These are phyloP conservation scores for Nakataea oryzae DNA, from an alignment of 2,329 filamentous ascomycete genomes.

Conservation along the genomic window DNA sequence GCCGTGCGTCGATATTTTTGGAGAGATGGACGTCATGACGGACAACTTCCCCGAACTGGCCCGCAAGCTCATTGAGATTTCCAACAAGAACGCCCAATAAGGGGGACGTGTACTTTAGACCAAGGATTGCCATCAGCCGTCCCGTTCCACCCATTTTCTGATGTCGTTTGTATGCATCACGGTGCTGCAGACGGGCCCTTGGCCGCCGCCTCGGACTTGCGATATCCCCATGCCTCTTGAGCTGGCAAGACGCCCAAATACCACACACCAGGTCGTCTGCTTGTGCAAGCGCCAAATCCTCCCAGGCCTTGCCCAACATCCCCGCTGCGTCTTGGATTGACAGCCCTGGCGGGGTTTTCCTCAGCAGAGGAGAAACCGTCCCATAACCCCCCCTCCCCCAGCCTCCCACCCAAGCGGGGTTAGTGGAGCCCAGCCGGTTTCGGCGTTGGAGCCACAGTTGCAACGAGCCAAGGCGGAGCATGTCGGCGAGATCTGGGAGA, in stretches of 20 bases:
- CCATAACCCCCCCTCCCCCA: background rate
- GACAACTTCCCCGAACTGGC: slow-evolving; percentile 34
- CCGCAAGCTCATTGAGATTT: slow-evolving; percentile 17
- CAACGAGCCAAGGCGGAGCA: background rate
- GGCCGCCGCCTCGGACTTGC: too few species aligned
- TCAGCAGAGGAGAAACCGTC: background rate
- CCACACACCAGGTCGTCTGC: background rate
- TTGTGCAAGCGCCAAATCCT: background rate
- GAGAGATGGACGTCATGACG: slow-evolving; percentile 35
- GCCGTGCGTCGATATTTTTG: slow-evolving; percentile 35
- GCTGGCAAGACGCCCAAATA: background rate
- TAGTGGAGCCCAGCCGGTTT: background rate
- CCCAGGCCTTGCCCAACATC: too few species aligned
- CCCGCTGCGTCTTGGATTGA: background rate
- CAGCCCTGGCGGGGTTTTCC: background rate
- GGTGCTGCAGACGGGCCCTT: background rate
- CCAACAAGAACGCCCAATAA: background rate
- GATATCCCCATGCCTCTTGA: background rate
- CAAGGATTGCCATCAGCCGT: too few species aligned
- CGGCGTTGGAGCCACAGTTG: background rate
- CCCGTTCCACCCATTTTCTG: too few species aligned
- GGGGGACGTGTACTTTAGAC: background rate
- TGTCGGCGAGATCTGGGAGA: background rate
- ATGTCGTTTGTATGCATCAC: background rate
- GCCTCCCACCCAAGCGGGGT: background rate